These are phyloP conservation scores for Xylariaceae sp. DNA, from an alignment of 2,329 filamentous ascomycete genomes.

Conservation along the genomic window DNA sequence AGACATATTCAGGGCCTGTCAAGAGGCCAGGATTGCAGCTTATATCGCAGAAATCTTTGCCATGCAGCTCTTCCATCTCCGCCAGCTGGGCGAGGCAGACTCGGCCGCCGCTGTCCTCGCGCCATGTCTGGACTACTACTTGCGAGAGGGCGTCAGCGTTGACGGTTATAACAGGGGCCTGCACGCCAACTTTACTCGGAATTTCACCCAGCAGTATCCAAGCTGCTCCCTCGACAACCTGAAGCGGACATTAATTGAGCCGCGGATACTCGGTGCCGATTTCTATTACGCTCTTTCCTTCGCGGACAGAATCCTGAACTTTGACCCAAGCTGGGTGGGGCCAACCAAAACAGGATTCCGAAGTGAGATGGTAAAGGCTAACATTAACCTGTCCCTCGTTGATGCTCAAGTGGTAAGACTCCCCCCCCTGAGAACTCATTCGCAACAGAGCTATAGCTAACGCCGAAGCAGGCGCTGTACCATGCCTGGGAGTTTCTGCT, in stretches of 20 bases:
- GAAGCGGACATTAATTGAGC: conserved; percentile 65
- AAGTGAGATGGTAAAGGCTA: conserved; percentile 78
- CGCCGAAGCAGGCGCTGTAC: conserved; percentile 59
- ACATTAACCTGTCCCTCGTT: conserved; percentile 84
- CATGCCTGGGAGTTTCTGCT: conserved; percentile 86
- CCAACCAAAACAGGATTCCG: conserved; percentile 66
- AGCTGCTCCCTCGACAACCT: conserved; percentile 71
- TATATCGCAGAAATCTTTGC: conserved; percentile 82
- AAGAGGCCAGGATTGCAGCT: conserved; percentile 67
- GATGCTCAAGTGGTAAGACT: conserved; percentile 81
- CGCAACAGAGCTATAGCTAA: conserved; percentile 23
- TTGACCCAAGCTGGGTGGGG: conserved; percentile 73
- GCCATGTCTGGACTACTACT: conserved; percentile 70
- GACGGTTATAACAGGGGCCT: conserved; percentile 81
- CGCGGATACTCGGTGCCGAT: conserved; percentile 61
- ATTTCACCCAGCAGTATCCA: conserved; percentile 73
- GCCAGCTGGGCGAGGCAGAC: conserved; percentile 64
- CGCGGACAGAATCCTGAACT: conserved; percentile 68
- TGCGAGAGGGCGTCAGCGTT: conserved; percentile 72
- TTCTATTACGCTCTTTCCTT: conserved; percentile 82
- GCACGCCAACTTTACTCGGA: conserved; percentile 77
- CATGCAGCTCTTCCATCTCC: conserved; percentile 82
- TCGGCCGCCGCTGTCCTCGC: conserved; percentile 66
- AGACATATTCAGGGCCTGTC: conserved; percentile 51
- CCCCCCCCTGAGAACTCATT: too few relatives aligned